Base-by-base conservation (phyloP, 208 protist genomes). In the Acanthamoeba healyi region DNA sequence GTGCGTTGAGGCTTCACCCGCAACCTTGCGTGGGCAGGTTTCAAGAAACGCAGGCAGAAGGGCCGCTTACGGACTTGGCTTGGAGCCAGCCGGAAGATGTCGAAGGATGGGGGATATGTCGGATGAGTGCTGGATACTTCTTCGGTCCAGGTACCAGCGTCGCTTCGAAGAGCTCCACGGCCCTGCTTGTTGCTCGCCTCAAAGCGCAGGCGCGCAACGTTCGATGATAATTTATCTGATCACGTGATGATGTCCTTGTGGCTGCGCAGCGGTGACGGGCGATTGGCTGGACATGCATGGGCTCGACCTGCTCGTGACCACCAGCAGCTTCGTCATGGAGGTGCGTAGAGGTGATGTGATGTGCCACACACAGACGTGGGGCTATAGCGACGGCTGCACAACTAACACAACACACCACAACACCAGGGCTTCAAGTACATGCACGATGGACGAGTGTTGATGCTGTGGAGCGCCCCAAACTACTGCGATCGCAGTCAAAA, bases 401-500 rank as follows among this genome's bases (percentile, higher is more conserved):
- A 51, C 46, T 15, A 51, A 10, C 46, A 51, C 46, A 10, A 51
- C 46, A 12, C 9, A 63, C 56, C 19, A 22, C 15, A 29, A 63
- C 15, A 29, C 19, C 56, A 98, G 56, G 99, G 99, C 5, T 99
- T 99, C 97, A 99, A 99, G 87, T 99, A 99, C 98, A 98, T 97
- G 40, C 99, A 99, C 94, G 98, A 99, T 94, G 97, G 99, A 34
- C 98, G 99, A 90, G 98, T 99, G 0, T 98, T 99, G 32, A 99
- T 99, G 14, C 98, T 99, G 94, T 99, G 99, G 97, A 98, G 97
- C 49, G 99, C 99, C 0, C 99, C 99, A 14, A 99, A 99, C 97
- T 99, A 99, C 96, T 99, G 99, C 97, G 99, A 99, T 94, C 98
- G 99, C 92, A 99, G 99, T 94, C 98, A 98, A 42, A 99, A 99